Base-by-base conservation (phyloP, 2,329 filamentous ascomycete genomes). In the Sordariomycetes sp. region DNA sequence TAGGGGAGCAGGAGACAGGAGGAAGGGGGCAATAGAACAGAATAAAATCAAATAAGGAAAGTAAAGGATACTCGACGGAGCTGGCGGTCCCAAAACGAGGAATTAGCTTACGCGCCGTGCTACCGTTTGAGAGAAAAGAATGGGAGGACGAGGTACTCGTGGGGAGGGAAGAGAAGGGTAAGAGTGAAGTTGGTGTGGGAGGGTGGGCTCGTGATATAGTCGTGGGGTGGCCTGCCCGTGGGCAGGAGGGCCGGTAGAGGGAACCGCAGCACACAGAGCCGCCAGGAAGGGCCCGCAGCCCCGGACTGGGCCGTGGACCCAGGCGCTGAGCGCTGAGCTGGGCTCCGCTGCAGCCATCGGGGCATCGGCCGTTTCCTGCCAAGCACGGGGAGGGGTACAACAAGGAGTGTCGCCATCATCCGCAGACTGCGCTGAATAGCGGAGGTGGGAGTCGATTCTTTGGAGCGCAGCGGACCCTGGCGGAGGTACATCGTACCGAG, bases 31-130 rank as follows among this genome's bases (percentile, higher is more conserved):
- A 48, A 32, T 32, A 59, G 59, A 16, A 35, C 53, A 57, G 54
- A 62, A 63, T 54, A 59, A 59, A 53, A 63, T 61, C 60, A 68
- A 69, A 72, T 67, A 70, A 68, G 71, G 74, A 73, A 68, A 69
- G 71, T 71, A 73, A 72, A 70, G 68, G 68, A 67, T 68, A 73
- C 74, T 57, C 48, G 32, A 57, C 55, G 55, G 75, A 74, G 72
- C 71, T 73, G 75, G 78, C 76, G 76, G 74, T 79, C 80, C 77
- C 75, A 78, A 72, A 67, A 74, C 71, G 69, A 76, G 78, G 76
- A 75, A 77, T 76, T 79, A 79, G 76, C 77, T 78, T 78, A 76
- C 77, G 81, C 83, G 76, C 81, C 80, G 66, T 78, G 76, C 76
- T 77, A 74, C 78, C 77, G 75, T 73, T 75, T 76, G 79, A 76